These are phyloP conservation scores for Canavalia gladiata DNA, from an alignment of 306 rosid species.

Conservation along the genomic window DNA sequence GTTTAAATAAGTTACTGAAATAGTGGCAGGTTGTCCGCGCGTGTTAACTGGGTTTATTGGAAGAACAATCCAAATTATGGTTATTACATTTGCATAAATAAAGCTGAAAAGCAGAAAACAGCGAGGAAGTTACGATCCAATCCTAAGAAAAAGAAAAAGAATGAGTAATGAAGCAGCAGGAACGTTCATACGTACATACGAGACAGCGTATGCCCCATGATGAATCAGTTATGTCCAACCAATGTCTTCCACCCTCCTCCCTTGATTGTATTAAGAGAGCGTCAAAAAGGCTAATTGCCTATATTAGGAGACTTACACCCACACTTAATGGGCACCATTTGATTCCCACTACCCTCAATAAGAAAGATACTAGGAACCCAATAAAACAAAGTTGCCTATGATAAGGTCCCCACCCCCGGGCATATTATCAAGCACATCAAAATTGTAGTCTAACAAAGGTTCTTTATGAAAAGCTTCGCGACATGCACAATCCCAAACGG, in stretches of 20 bases:
- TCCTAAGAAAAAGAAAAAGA: not conserved
- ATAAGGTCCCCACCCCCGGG: constrained; percentile 47
- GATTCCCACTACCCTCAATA: constrained; percentile 67
- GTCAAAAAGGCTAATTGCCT: constrained; percentile 14
- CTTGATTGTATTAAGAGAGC: not conserved
- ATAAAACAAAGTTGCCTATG: constrained; percentile 50
- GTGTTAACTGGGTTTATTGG: not conserved
- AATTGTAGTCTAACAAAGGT: constrained; percentile 32
- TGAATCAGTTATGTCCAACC: constrained; percentile 33
- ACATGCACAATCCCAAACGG: constrained; percentile 44
- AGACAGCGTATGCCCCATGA: constrained; percentile 37
- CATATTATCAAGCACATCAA: constrained; percentile 52
- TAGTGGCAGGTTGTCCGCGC: too few species aligned
- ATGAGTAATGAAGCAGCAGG: not conserved
- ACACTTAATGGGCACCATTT: constrained; percentile 46
- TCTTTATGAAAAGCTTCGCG: constrained; percentile 35
- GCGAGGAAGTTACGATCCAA: not conserved
- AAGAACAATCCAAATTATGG: not conserved
- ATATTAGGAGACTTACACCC: constrained; percentile 24
- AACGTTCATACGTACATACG: not conserved
- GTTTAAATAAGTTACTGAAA: not conserved
- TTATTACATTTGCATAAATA: not conserved
- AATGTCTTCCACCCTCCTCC: not conserved
- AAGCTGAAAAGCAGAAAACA: too few species aligned
- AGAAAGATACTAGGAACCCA: constrained; percentile 60